These are phyloP conservation scores for Paratinospora sagittata DNA, from an alignment of 164 flowering plant genomes.

Conservation along the genomic window DNA sequence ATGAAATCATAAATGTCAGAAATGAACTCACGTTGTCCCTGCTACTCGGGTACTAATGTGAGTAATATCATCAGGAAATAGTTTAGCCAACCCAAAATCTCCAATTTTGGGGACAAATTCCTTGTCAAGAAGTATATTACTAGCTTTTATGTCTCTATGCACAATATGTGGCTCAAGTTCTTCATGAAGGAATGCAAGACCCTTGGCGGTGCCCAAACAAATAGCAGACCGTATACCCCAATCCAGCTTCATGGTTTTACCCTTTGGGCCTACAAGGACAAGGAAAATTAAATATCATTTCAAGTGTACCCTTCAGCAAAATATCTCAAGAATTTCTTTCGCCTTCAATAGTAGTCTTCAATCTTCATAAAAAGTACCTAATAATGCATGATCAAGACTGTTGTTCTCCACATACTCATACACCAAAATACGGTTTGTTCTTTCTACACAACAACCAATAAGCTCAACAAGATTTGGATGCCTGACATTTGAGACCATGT, in stretches of 20 bases:
- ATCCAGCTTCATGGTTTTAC: slow-evolving; percentile 33
- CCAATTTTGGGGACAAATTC: slow-evolving; percentile 77
- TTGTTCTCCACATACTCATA: slow-evolving; percentile 68
- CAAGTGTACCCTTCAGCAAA: neutral
- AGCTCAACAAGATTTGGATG: slow-evolving; percentile 74
- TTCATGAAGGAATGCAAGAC: slow-evolving; percentile 79
- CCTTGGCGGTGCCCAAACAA: slow-evolving; percentile 67
- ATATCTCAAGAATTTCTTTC: slow-evolving; percentile 4
- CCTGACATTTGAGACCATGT: slow-evolving; percentile 51
- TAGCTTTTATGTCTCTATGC: slow-evolving; percentile 90
- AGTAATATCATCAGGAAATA: slow-evolving; percentile 83
- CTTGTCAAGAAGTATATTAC: slow-evolving; percentile 78
- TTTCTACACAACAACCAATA: slow-evolving; percentile 64
- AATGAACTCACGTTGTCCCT: slow-evolving; percentile 74
- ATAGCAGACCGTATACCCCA: slow-evolving; percentile 68
- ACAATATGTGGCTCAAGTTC: slow-evolving; percentile 78
- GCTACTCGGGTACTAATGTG: slow-evolving; percentile 89
- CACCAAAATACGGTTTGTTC: slow-evolving; percentile 46
- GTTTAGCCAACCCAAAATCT: slow-evolving; percentile 93
- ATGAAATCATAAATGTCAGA: neutral
- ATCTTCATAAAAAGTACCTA: slow-evolving; percentile 38
- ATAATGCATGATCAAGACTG: slow-evolving; percentile 61
- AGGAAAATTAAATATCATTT: slow-evolving; percentile 5
- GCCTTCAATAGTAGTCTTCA: neutral
- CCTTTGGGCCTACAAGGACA: slow-evolving; percentile 41